Percentiles rank a stretch among this genome's conserved stretches.
These are phyloP conservation scores for Fragosphaeria purpurea DNA, from an alignment of 2,329 filamentous ascomycete species.

Conservation along the genomic window DNA sequence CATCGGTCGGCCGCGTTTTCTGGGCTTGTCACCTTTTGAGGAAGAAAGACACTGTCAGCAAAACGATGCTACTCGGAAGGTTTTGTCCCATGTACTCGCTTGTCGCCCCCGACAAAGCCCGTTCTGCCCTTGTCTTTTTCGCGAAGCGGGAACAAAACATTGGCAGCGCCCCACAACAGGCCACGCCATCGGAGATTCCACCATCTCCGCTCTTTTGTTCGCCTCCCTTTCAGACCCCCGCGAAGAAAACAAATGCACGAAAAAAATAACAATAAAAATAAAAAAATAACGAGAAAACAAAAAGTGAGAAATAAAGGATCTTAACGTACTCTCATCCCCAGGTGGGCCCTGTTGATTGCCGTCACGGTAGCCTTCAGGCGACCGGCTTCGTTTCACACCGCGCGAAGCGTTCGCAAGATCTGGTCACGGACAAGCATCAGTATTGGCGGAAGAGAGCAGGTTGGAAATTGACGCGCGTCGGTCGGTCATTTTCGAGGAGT, in stretches of 20 bases:
- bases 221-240: no score
- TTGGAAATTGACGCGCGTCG: conserved; percentile 19
- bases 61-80: no score
- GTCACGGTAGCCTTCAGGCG: conserved; percentile 56
- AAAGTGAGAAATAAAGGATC: neutral
- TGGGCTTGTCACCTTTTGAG: conserved; percentile 35
- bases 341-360: conserved; percentile 41
- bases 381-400: conserved; percentile 71
- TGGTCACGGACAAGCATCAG: conserved; percentile 6
- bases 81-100: no score
- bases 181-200: no score
- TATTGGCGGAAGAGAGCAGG: neutral
- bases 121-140: neutral
- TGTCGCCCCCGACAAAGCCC: no score
- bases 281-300: conserved; percentile 15
- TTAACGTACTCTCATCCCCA: conserved; percentile 62
- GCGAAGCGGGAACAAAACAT: neutral
- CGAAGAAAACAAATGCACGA: no score
- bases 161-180: no score
- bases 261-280: conserved; percentile 15
- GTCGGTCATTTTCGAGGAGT: conserved; percentile 3
- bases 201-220: no score
- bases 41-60: conserved; percentile 24
- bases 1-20: conserved; percentile 53
- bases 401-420: conserved; percentile 30